Conservation (phyloP, 306 rosid species). For the Canavalia ensiformis region DNA sequence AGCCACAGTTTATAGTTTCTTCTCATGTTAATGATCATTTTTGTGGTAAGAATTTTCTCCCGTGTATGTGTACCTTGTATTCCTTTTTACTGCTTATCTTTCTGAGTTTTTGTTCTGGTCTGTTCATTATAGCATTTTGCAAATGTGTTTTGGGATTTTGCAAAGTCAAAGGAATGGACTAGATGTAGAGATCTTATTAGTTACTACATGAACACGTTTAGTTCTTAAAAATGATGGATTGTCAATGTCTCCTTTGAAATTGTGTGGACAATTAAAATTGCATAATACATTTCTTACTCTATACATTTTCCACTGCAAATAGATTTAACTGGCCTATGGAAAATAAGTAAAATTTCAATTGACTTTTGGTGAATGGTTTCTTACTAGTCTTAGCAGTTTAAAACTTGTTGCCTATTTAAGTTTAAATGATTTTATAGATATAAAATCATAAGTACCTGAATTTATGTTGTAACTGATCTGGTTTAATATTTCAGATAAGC, state of each 20-base stretch:
- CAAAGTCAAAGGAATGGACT: slow-evolving; percentile 29
- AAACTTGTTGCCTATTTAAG: neutral
- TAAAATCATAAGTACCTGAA: neutral
- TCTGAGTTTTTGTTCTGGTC: slow-evolving; percentile 13
- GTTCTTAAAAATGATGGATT: slow-evolving; percentile 16
- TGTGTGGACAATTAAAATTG: slow-evolving; percentile 16
- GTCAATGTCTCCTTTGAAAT: neutral
- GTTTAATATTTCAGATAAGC: slow-evolving; percentile 26
- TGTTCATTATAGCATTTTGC: slow-evolving; percentile 9
- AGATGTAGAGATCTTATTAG: slow-evolving; percentile 5
- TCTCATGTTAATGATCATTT: slow-evolving; percentile 80
- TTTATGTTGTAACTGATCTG: neutral
- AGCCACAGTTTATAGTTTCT: slow-evolving; percentile 78
- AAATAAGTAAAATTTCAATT: slow-evolving; percentile 16
- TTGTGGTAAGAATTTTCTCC: slow-evolving; percentile 74
- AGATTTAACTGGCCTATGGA: slow-evolving; percentile 15
- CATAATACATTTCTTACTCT: slow-evolving; percentile 7
- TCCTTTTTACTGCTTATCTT: neutral
- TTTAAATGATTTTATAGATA: slow-evolving; percentile 9
- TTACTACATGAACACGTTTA: slow-evolving; percentile 15
- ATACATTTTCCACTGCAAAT: neutral
- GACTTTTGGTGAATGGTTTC: slow-evolving; percentile 26
- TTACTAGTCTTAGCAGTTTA: slow-evolving; percentile 12
- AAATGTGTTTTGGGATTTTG: slow-evolving; percentile 14
- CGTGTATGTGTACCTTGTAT: neutral